Evolutionary conservation across 2,329 filamentous ascomycete species (phyloP), one percentile per base, ranked within the genome.

Genomic region (Thelonectria rubi): DNA sequence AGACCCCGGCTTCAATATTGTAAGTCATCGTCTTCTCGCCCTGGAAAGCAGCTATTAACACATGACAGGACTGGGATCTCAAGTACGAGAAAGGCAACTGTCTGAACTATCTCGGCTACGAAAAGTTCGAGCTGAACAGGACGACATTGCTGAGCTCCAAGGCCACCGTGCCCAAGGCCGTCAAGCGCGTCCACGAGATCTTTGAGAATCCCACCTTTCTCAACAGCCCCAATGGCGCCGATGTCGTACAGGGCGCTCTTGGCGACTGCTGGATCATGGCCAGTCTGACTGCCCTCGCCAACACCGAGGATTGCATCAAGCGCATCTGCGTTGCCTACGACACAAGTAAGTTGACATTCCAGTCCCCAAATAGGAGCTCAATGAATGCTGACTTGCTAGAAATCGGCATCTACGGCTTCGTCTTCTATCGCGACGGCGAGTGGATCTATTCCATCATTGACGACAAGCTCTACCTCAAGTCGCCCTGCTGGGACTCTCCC

Each of bases 401-500:
- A 65, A 88, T 95, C 52, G 92, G 93, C 9, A 93, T 96, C 3
- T 97, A 96, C 71, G 93, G 93, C 1, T 97, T 97, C 71, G 91
- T 96, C 50, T 96, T 97, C 74, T 91, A 91, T 74, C 82, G 92
- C 73, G 93, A 97, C 71, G 93, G 93, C 55, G 92, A 95, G 76
- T 97, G 93, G 93, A 91, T 94, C 58, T 93, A 93, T 69, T 93
- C 91, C 60, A 94, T 97, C 64, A 88, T 97, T 61, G 93, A 97
- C 72, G 93, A 97, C 76, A 96, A 96, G 77, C 83, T 97, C 3
- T 96, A 92, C 74, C 84, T 97, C 17, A 91, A 89, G 62, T 92
- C 91, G 2, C 90, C 92, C 5, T 90, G 91, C 72, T 96, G 92
- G 80, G 91, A 96, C 66, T 91, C 92, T 34, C 89, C 88, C 1